Percentiles rank a stretch among this genome's conserved stretches.
These are phyloP conservation scores for Paecilomyces formosus DNA, from an alignment of 2,329 filamentous ascomycete genomes.

Conservation along the genomic window DNA sequence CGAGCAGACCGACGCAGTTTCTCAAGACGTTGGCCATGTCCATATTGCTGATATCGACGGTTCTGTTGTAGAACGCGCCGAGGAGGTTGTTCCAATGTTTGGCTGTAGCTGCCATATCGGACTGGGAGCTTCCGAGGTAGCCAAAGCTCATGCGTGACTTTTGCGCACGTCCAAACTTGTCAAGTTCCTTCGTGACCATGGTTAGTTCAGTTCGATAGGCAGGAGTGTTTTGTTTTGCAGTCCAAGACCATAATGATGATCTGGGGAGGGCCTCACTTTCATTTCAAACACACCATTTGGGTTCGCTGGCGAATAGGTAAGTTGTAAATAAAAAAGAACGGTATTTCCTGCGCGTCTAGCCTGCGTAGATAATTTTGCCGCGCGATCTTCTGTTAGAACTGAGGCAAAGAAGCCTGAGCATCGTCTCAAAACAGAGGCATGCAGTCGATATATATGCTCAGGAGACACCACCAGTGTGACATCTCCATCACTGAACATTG, in stretches of 20 bases:
- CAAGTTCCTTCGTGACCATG: constrained; percentile 22
- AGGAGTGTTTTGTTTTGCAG: background rate
- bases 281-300: constrained; percentile 6
- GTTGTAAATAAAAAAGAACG: constrained; percentile 15
- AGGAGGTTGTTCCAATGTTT: constrained; percentile 38
- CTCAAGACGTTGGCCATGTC: constrained; percentile 32
- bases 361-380: constrained; percentile 17
- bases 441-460: constrained; percentile 29
- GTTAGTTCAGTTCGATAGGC: constrained; percentile 1
- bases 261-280: constrained; percentile 2
- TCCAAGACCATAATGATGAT: too few relatives aligned
- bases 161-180: constrained; percentile 20
- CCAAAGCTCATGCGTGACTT: constrained; percentile 3
- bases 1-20: constrained; percentile 33
- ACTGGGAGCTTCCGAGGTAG: background rate
- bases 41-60: constrained; percentile 32
- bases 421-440: constrained; percentile 20
- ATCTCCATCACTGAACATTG: constrained; percentile 31
- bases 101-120: constrained; percentile 9
- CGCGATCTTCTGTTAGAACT: constrained; percentile 13
- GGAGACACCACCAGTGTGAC: constrained; percentile 29
- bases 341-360: constrained; percentile 17
- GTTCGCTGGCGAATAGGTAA: constrained; percentile 3
- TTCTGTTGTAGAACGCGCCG: constrained; percentile 39
- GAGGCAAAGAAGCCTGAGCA: constrained; percentile 14